Evolutionary conservation across 345 rosid genomes (phyloP).

Genomic region (Toxicodendron radicans): DNA sequence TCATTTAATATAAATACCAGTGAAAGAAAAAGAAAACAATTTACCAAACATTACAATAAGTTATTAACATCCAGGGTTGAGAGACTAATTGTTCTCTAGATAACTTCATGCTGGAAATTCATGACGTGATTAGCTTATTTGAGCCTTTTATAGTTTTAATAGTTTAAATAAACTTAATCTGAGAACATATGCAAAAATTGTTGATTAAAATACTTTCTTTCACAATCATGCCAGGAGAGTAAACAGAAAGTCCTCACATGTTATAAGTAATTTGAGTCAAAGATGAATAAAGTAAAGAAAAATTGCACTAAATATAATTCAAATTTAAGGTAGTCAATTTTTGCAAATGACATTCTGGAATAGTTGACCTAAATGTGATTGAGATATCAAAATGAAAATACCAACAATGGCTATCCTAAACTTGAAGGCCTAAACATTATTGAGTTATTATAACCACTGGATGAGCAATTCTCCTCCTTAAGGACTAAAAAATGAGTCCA

Average conservation of each 20-base stretch:
- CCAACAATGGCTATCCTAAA: neutral
- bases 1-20: neutral
- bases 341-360: too few species aligned
- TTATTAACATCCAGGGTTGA: neutral
- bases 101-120: neutral
- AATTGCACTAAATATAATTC: neutral
- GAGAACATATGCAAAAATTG: neutral
- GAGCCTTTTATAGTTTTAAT: neutral
- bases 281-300: conserved; percentile 1
- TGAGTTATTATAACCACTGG: neutral
- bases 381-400: too few species aligned
- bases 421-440: neutral
- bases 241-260: neutral
- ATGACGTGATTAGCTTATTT: neutral
- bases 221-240: neutral
- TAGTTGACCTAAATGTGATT: too few species aligned
- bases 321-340: neutral
- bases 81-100: neutral
- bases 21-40: neutral
- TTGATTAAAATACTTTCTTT: neutral
- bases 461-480: neutral
- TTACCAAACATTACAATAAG: neutral
- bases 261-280: neutral
- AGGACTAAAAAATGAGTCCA: neutral
- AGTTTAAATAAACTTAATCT: neutral